Base-by-base conservation (phyloP, 345 rosid genomes). In the Citropsis articulata region DNA sequence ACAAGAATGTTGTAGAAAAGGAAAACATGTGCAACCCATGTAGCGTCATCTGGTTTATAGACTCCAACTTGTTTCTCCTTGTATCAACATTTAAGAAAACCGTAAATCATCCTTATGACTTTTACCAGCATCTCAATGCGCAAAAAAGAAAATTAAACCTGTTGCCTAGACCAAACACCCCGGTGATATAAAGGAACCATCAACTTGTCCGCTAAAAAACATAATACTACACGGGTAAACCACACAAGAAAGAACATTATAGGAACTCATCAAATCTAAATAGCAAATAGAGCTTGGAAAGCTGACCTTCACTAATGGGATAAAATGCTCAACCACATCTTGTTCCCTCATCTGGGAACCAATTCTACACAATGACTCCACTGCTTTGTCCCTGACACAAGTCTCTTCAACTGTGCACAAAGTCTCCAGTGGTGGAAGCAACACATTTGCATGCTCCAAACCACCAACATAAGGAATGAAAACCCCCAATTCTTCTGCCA, bases 391-490 rank as follows among this genome's bases (percentile, higher is more conserved):
- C 82, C 97, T 85, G 56, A 92, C 97, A 25, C 91, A 90, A 66
- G 97, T 92, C 73, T 92, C 97, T 82, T 92, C 97, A 13, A 92
- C 93, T 0, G 86, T 81, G 24, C 93, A 87, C 25, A 90, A 84
- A 19, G 90, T 92, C 91, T 92, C 93, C 68, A 92, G 69, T 0
- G 97, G 94, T 0, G 91, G 94, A 57, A 92, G 86, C 81, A 92
- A 73, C 19, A 88, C 91, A 79, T 86, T 82, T 19, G 97, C 93
- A 57, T 85, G 73, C 80, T 92, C 92, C 75, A 90, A 82, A 3
- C 97, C 97, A 35, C 94, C 97, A 53, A 90, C 94, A 72, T 88
- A 92, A 28, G 94, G 97, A 77, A 90, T 88, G 79, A 92, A 92
- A 69, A 86, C 93, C 24, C 97, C 97, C 84, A 92, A 56, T 79